Evolutionary conservation across 805 yeast species (phyloP), one percentile per base, ranked within the genome.

Genomic region (Starmerella sirachaensis): DNA sequence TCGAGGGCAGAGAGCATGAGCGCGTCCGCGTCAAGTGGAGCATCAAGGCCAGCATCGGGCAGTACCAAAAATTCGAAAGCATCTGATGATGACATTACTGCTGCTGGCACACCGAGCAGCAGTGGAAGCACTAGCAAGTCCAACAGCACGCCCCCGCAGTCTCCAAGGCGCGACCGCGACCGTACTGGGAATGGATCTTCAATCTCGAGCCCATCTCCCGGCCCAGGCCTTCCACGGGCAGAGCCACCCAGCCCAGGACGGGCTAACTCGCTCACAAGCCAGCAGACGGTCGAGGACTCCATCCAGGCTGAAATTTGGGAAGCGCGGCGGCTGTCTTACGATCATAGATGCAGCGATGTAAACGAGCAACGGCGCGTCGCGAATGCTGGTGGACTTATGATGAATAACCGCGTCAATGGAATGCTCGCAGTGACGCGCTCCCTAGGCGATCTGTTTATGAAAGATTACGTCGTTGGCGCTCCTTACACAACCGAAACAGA

Each of bases 391-490:
- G 98, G 98, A 0, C 60, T 88, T 21, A 74, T 88, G 41, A 70
- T 91, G 70, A 83, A 84, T 52, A 80, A 83, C 44, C 69, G 98
- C 50, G 98, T 88, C 18, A 91, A 88, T 57, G 98, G 97, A 3
- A 85, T 88, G 58, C 67, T 91, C 34, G 97, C 97, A 0, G 94
- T 88, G 9, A 84, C 95, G 2, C 66, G 98, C 45, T 79, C 97
- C 1, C 64, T 88, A 30, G 98, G 98, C 14, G 97, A 88, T 56
- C 69, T 77, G n/a, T 86, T 83, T 57, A 78, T 88, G 74, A 93
- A 88, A 56, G 80, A 77, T 35, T 63, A 82, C 40, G 95, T 88
- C 14, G 74, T 84, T 22, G 94, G 95, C 0, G 74, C 76, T 38
- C 98, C 98, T 1, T 88, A 78, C 54, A 88, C 98, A 0, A 83